Percentiles rank a stretch among this genome's conserved stretches.
Evolutionary conservation across 2,329 filamentous ascomycete genomes (phyloP).

Genomic region (Calonectria ilicicola): DNA sequence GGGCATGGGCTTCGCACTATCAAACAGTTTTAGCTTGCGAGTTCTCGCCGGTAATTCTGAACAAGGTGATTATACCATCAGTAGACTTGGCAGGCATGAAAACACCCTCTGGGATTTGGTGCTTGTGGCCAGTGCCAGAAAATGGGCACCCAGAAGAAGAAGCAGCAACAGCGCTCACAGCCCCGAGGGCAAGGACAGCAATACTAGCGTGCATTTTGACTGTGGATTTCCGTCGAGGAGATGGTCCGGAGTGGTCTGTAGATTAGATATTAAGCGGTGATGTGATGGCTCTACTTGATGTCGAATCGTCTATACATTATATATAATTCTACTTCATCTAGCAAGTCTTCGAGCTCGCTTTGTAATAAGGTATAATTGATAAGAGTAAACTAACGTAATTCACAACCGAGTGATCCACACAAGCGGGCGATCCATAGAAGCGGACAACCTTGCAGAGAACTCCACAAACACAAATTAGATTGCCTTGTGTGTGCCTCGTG

Average conservation of each 20-base stretch:
- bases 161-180: not conserved
- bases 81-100: not conserved
- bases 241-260: not conserved
- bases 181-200: not conserved
- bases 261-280: not conserved
- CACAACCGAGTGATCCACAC: not conserved
- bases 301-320: not conserved
- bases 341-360: not conserved
- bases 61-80: not conserved
- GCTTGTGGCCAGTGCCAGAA: not conserved
- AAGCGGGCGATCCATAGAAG: not conserved
- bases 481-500: not conserved
- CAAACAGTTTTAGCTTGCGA: not conserved
- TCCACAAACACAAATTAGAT: not conserved
- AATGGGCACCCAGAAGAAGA: not conserved
- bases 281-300: not conserved
- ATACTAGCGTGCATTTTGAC: not conserved
- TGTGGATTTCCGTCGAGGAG: not conserved
- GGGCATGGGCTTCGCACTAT: constrained; percentile 13
- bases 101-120: not conserved
- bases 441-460: not conserved
- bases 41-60: not conserved
- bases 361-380: not conserved
- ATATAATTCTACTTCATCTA: not conserved
- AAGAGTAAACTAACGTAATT: not conserved